Conservation (phyloP, 2,329 filamentous ascomycete genomes). For the Alternaria hordeiaustralica region DNA sequence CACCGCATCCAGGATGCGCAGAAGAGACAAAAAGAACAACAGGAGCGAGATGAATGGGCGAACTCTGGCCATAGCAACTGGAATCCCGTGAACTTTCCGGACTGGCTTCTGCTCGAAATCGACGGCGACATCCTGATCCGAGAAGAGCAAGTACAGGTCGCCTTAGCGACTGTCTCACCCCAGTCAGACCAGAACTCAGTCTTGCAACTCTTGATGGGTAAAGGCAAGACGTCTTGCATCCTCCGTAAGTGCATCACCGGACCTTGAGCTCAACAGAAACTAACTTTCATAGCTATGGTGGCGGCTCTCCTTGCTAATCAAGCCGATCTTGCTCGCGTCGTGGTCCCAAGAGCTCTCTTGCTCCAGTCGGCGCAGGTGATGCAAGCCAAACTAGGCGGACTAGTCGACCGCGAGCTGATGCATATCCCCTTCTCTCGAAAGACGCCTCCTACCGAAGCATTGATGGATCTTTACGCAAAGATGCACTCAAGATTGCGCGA, state of each 20-base stretch:
- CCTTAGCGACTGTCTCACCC: slow-evolving; percentile 65
- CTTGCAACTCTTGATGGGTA: slow-evolving; percentile 71
- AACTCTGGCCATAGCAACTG: slow-evolving; percentile 64
- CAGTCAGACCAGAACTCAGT: slow-evolving; percentile 62
- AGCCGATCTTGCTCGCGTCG: slow-evolving; percentile 57
- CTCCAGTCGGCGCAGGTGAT: slow-evolving; percentile 65
- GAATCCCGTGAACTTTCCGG: slow-evolving; percentile 60
- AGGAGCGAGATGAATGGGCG: slow-evolving; percentile 51
- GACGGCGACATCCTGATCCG: slow-evolving; percentile 70
- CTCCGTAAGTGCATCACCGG: no score
- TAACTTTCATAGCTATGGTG: slow-evolving; percentile 58
- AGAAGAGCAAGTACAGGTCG: slow-evolving; percentile 67
- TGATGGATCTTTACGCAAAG: slow-evolving; percentile 42
- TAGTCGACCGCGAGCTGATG: slow-evolving; percentile 60
- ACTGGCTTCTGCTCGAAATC: slow-evolving; percentile 72
- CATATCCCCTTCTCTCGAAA: slow-evolving; percentile 66
- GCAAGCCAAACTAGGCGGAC: slow-evolving; percentile 61
- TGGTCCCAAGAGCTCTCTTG: slow-evolving; percentile 64
- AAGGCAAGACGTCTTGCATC: slow-evolving; percentile 71
- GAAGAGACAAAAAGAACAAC: slow-evolving; percentile 26
- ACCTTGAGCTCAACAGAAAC: no score
- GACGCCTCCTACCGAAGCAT: slow-evolving; percentile 44
- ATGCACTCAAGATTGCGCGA: slow-evolving; percentile 54
- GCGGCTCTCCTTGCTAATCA: slow-evolving; percentile 53
- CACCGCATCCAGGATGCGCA: slow-evolving; percentile 51